Evolutionary conservation across 2,329 filamentous ascomycete genomes (phyloP).

Genomic region (Arthrobotrys sinensis): DNA sequence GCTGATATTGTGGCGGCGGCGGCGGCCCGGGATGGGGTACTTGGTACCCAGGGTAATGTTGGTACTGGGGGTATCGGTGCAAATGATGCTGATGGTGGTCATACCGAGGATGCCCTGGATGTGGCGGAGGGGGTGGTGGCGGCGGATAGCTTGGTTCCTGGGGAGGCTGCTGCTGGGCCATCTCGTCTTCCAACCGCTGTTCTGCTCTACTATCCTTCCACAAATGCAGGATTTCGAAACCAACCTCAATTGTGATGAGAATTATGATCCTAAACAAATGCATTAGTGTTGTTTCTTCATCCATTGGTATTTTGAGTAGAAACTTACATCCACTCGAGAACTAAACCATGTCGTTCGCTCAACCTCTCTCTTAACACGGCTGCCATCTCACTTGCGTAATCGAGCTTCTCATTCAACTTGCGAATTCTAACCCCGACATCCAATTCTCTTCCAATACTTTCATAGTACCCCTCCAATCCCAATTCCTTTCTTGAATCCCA

Average conservation of each 20-base stretch:
- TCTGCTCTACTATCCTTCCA: conserved; percentile 75
- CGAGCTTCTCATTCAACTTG: conserved; percentile 95
- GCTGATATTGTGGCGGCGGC: conserved; percentile 3
- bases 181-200: conserved; percentile 68
- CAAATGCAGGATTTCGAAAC: conserved; percentile 84
- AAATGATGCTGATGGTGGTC: conserved; percentile 51
- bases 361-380: conserved; percentile 88
- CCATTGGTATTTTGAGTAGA: background rate
- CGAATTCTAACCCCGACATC: conserved; percentile 94
- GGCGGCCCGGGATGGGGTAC: background rate
- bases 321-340: conserved; percentile 83
- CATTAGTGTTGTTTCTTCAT: background rate
- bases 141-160: background rate
- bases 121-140: conserved; percentile 1
- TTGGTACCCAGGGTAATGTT: conserved; percentile 8
- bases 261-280: conserved; percentile 77
- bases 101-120: conserved; percentile 18
- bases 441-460: conserved; percentile 88
- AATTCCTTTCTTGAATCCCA: conserved; percentile 94
- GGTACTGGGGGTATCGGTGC: conserved; percentile 29
- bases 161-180: conserved; percentile 32
- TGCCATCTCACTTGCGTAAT: conserved; percentile 96
- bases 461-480: conserved; percentile 93
- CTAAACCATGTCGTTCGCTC: conserved; percentile 88
- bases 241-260: conserved; percentile 91